Evolutionary conservation across 768 basidiomycete genomes (phyloP).

Genomic region (Austroboletus eburneus): DNA sequence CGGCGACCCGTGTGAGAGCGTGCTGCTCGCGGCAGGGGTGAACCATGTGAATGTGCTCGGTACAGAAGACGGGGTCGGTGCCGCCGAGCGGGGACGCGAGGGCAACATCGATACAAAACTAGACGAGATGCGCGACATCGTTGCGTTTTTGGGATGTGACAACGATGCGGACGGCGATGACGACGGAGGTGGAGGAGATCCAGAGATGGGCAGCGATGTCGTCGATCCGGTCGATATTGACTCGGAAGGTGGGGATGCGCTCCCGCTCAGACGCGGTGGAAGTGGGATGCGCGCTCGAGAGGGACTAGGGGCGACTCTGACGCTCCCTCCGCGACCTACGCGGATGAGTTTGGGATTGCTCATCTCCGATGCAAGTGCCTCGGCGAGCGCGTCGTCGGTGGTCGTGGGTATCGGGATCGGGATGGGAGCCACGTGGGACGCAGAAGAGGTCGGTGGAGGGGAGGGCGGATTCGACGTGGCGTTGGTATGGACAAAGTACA

Average conservation of each 20-base stretch:
- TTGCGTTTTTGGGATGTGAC: slow-evolving; percentile 29
- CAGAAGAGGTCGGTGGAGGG: neutral
- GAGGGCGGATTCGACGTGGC: slow-evolving; percentile 7
- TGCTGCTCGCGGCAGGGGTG: slow-evolving; percentile 11
- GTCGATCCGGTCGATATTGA: slow-evolving; percentile 20
- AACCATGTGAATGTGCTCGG: slow-evolving; percentile 12
- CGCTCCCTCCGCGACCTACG: slow-evolving; percentile 2
- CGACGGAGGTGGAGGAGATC: neutral
- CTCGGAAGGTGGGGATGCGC: slow-evolving; percentile 19
- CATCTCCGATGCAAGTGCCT: slow-evolving; percentile 34
- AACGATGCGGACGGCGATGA: neutral
- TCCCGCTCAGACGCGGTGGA: slow-evolving; percentile 20
- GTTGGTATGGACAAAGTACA: slow-evolving; percentile 47
- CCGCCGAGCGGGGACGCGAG: slow-evolving; percentile 14
- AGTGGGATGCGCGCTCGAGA: slow-evolving; percentile 15
- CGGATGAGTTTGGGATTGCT: slow-evolving; percentile 8
- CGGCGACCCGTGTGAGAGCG: slow-evolving; percentile 45
- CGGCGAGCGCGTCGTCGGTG: slow-evolving; percentile 35
- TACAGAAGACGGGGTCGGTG: slow-evolving; percentile 8
- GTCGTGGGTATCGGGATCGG: slow-evolving; percentile 30
- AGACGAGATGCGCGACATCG: slow-evolving; percentile 45
- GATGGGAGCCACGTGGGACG: slow-evolving; percentile 25
- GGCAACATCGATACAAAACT: slow-evolving; percentile 49
- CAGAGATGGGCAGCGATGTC: slow-evolving; percentile 7
- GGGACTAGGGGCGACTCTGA: slow-evolving; percentile 10